Evolutionary conservation across 768 basidiomycete genomes (phyloP).

Genomic region (Mycena polygramma): DNA sequence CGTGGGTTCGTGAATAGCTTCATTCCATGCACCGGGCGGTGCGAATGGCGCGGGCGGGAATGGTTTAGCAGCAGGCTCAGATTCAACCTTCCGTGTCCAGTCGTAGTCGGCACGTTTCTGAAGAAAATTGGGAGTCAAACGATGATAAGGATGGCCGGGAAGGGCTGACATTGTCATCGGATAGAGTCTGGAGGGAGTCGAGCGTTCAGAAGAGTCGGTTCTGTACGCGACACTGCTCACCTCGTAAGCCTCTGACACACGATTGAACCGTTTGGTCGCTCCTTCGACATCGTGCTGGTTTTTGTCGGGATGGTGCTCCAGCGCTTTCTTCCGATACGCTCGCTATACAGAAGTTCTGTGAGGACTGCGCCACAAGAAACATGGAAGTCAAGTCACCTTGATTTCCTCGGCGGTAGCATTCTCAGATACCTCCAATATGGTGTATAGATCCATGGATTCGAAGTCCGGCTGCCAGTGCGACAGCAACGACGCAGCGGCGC

Average conservation of each 20-base stretch:
- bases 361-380: background rate
- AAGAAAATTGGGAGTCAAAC: background rate
- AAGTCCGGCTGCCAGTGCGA: conserved; percentile 1
- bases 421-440: conserved; percentile 37
- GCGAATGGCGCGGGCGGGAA: background rate
- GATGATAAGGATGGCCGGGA: background rate
- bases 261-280: conserved; percentile 76
- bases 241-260: conserved; percentile 85
- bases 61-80: background rate
- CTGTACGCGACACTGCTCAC: conserved; percentile 48
- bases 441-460: conserved; percentile 42
- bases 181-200: conserved; percentile 33
- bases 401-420: conserved; percentile 39
- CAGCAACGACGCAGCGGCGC: conserved; percentile 3
- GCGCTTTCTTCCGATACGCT: conserved; percentile 74
- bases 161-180: conserved; percentile 24
- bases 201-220: too few species aligned
- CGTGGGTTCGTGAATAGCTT: background rate
- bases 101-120: conserved; percentile 24
- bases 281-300: conserved; percentile 76
- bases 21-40: conserved; percentile 27
- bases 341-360: conserved; percentile 50
- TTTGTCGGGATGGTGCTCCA: conserved; percentile 78
- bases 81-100: background rate
- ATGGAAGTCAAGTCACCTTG: conserved; percentile 24